Conservation (phyloP, 2,329 filamentous ascomycete species). For the Aspergillus fumigatus region DNA sequence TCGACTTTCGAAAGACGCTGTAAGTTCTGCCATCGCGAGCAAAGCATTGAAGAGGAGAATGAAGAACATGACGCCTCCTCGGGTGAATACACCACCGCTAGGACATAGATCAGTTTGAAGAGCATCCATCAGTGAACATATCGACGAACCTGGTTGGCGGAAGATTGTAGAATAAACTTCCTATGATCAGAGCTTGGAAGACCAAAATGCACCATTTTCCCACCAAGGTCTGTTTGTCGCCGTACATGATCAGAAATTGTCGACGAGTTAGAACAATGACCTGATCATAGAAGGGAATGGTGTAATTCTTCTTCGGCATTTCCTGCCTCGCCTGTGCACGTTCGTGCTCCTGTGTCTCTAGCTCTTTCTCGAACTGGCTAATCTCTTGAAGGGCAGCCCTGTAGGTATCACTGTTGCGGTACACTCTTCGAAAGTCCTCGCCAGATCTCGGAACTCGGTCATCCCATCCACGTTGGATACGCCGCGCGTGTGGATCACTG, state of each 20-base stretch:
- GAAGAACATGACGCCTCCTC: slow-evolving; percentile 60
- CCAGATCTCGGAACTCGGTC: slow-evolving; percentile 52
- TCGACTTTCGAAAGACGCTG: slow-evolving; percentile 56
- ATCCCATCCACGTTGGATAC: slow-evolving; percentile 54
- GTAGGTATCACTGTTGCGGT: slow-evolving; percentile 45
- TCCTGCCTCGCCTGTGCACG: slow-evolving; percentile 37
- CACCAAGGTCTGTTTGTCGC: slow-evolving; percentile 47
- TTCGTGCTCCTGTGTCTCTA: slow-evolving; percentile 39
- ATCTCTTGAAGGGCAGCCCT: slow-evolving; percentile 46
- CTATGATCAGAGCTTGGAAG: slow-evolving; percentile 44
- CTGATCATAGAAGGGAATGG: slow-evolving; percentile 48
- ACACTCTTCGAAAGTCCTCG: slow-evolving; percentile 52
- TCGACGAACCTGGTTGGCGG: slow-evolving; percentile 42
- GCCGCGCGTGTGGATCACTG: slow-evolving; percentile 57
- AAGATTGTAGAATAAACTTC: slow-evolving; percentile 52
- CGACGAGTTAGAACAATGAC: slow-evolving; percentile 53
- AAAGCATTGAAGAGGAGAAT: slow-evolving; percentile 60
- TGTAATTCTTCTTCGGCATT: slow-evolving; percentile 49
- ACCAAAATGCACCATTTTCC: slow-evolving; percentile 50
- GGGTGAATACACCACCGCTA: slow-evolving; percentile 53
- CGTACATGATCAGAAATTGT: slow-evolving; percentile 50
- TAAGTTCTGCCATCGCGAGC: slow-evolving; percentile 57
- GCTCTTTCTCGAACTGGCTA: slow-evolving; percentile 49
- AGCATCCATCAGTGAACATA: too few relatives aligned
- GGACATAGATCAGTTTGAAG: slow-evolving; percentile 1